These are phyloP conservation scores for Melampsora americana DNA, from an alignment of 1,284 basidiomycete species.

Conservation along the genomic window DNA sequence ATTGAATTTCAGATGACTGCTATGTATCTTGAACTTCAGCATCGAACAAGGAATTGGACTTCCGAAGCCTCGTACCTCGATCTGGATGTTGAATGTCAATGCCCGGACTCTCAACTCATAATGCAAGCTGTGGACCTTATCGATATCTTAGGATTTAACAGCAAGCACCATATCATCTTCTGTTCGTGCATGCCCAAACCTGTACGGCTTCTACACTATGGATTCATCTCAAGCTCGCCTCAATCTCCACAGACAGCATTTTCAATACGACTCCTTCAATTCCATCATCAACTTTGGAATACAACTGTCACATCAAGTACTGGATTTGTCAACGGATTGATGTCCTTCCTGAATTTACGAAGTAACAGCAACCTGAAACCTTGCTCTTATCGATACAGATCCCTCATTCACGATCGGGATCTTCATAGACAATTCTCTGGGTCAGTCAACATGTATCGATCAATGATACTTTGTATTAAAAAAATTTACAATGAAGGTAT, in stretches of 20 bases:
- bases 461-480: neutral
- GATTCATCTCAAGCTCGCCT: no score
- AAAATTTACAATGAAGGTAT: neutral
- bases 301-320: neutral
- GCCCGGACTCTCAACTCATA: neutral
- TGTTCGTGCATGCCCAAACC: constrained; percentile 13
- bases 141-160: neutral
- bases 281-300: constrained; percentile 20
- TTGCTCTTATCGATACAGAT: neutral
- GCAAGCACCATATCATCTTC: neutral
- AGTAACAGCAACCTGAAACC: neutral
- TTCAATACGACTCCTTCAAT: constrained; percentile 18
- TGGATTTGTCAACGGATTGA: neutral
- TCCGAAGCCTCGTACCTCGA: neutral
- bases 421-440: neutral
- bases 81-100: neutral
- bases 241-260: constrained; percentile 14
- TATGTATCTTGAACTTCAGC: constrained; percentile 6
- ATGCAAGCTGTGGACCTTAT: neutral
- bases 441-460: neutral
- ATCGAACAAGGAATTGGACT: constrained; percentile 8
- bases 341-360: neutral
- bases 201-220: constrained; percentile 5
- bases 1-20: constrained; percentile 4
- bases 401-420: neutral